Evolutionary conservation across 768 basidiomycete species (phyloP), one percentile per base, ranked within the genome.

Genomic region (Pulveroboletus frians): DNA sequence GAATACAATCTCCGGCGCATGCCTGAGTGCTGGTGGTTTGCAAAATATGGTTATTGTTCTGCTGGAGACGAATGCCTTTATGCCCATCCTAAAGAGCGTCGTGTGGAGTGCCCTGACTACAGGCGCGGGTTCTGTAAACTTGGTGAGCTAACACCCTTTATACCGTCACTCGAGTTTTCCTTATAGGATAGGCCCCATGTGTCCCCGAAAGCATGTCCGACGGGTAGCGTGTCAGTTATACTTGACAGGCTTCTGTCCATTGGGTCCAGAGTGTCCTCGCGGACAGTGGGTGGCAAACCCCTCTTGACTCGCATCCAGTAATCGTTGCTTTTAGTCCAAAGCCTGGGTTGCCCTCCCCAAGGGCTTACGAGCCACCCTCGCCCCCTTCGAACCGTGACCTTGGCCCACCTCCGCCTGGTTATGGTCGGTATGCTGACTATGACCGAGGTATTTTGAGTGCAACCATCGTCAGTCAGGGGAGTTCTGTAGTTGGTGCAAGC

Each of bases 21-120:
- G 94, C 96, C 96, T 6, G 92, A 97, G 66, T 98, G 96, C 62
- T 96, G 92, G 86, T 98, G 93, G 93, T 97, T 84, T 68, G 91
- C 91, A 44, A 96, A 95, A 68, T 94, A 92, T 61, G 96, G 96
- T 14, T 98, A 93, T 69, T 98, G 96, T 67, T 90, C 91, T 21
- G 86, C 93, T 17, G 95, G 96, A 49, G 93, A 95, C 58, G 94
- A 98, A 69, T 99, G 96, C 66, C 74, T 99, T 57, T 99, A 98
- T 66, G 90, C 91, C 14, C 92, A 95, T 64, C 92, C 92, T 11
- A 91, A 92, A 66, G 91, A 93, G 69, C 79, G 93, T 43, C 80
- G 83, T 49, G 82, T 90, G 4, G 93, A 95, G 63, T 99, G 96
- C 64, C 92, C 92, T 34, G 92, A 96, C 66, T 99, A 94, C 67